Percentiles rank a stretch among this genome's conserved stretches.
These are phyloP conservation scores for Trametes sanguinea DNA, from an alignment of 768 basidiomycete genomes.

Conservation along the genomic window DNA sequence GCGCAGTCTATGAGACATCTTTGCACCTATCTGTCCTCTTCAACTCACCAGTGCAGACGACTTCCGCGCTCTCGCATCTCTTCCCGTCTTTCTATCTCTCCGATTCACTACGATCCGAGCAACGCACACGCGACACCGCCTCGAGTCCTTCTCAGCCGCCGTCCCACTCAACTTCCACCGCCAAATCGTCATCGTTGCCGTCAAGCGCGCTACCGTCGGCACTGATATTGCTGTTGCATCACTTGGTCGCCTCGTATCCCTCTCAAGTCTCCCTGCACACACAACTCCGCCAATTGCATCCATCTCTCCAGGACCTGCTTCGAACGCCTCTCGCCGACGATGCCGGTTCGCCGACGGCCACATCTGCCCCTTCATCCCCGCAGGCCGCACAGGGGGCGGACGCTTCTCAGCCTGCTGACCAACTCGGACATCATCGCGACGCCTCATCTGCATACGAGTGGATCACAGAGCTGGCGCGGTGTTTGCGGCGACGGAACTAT, in stretches of 20 bases:
- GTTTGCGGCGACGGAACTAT: constrained; percentile 58
- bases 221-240: constrained; percentile 53
- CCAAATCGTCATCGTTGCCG: background rate
- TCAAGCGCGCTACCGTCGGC: background rate
- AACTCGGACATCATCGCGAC: background rate
- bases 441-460: constrained; percentile 40
- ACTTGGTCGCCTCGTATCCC: constrained; percentile 59
- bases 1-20: constrained; percentile 72
- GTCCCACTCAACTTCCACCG: background rate
- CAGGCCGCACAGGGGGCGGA: background rate
- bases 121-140: background rate
- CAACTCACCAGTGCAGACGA: constrained; percentile 59
- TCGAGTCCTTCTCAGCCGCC: background rate
- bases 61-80: constrained; percentile 61
- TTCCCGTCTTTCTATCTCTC: constrained; percentile 45
- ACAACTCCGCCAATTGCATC: constrained; percentile 44
- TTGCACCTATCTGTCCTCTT: constrained; percentile 66
- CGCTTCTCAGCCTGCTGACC: constrained; percentile 1
- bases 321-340: background rate
- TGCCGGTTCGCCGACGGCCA: background rate
- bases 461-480: constrained; percentile 53
- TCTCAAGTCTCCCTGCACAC: constrained; percentile 61
- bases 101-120: background rate
- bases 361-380: constrained; percentile 1
- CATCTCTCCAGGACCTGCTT: constrained; percentile 31